phyloP scores from a whole-genome alignment of 2,329 filamentous ascomycete species.

The Pestalotiopsis sp. region DNA sequence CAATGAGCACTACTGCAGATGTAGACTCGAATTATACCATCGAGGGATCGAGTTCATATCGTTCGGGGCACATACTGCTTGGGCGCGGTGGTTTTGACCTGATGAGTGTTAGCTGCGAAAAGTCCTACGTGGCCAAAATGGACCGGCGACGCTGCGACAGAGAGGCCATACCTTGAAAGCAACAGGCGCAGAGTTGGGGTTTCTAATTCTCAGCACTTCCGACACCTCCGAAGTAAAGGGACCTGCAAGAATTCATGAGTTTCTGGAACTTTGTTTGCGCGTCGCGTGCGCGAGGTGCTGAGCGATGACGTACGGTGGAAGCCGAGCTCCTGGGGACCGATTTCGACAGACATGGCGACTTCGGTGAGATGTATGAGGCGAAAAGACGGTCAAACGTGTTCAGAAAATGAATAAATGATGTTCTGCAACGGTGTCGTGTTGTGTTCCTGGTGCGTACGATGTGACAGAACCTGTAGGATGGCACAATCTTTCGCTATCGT shows the following conservation, averaged over 20 bases:
- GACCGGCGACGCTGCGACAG: conserved; percentile 20
- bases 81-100: conserved; percentile 99
- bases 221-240: conserved; percentile 69
- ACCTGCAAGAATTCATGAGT: conserved; percentile 45
- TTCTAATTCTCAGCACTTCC: conserved; percentile 66
- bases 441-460: background rate
- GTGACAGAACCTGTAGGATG: background rate
- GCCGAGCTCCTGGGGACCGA: conserved; percentile 87
- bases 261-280: conserved; percentile 13
- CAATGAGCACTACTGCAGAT: conserved; percentile 23
- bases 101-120: conserved; percentile 29
- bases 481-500: background rate
- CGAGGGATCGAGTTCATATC: conserved; percentile 9
- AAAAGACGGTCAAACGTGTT: background rate
- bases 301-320: conserved; percentile 76
- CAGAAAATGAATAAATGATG: background rate
- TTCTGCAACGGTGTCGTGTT: background rate
- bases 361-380: background rate
- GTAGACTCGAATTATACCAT: conserved; percentile 14
- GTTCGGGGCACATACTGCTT: conserved; percentile 76
- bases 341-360: conserved; percentile 83
- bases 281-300: conserved; percentile 6
- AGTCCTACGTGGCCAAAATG: conserved; percentile 1
- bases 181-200: conserved; percentile 63
- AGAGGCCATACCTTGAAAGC: conserved; percentile 67